Conservation (phyloP, 1,139 yeast species). For the Nakaseomyces bracarensis region DNA sequence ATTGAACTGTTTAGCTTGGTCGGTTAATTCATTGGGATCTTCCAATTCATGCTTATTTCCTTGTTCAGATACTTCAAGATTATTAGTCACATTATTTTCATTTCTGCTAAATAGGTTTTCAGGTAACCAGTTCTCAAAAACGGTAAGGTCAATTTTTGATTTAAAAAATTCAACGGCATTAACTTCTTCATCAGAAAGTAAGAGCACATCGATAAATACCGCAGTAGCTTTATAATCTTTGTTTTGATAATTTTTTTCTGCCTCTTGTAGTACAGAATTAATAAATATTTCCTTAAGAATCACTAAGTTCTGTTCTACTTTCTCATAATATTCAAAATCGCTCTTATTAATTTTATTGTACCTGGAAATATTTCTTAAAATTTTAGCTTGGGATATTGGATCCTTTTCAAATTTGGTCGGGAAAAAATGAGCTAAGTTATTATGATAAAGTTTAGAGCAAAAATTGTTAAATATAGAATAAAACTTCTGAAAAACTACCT, state of each 20-base stretch:
- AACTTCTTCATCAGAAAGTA: constrained; percentile 37
- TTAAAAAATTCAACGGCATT: constrained; percentile 41
- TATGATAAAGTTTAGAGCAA: constrained; percentile 20
- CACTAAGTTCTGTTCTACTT: constrained; percentile 20
- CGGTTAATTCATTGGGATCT: too few relatives aligned
- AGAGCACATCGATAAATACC: constrained; percentile 33
- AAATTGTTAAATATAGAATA: constrained; percentile 19
- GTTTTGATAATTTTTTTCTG: constrained; percentile 52
- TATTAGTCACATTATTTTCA: background rate
- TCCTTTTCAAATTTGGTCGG: constrained; percentile 22
- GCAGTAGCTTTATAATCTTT: constrained; percentile 40
- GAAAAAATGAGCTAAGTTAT: constrained; percentile 23
- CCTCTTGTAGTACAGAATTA: constrained; percentile 61
- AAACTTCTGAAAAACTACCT: constrained; percentile 14
- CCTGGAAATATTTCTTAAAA: constrained; percentile 18
- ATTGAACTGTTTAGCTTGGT: too few relatives aligned
- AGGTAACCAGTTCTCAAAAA: constrained; percentile 28
- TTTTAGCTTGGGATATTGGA: constrained; percentile 26
- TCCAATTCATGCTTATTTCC: background rate
- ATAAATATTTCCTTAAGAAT: constrained; percentile 52
- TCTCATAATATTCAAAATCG: constrained; percentile 16
- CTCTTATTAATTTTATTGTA: constrained; percentile 20
- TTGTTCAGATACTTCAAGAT: background rate
- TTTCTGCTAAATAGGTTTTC: constrained; percentile 17
- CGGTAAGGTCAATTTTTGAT: constrained; percentile 38